A percentile compares a stretch with the other conserved stretches of the same genome.
phyloP scores from a whole-genome alignment of 345 rosid genomes.

The Zanthoxylum bungeanum region DNA sequence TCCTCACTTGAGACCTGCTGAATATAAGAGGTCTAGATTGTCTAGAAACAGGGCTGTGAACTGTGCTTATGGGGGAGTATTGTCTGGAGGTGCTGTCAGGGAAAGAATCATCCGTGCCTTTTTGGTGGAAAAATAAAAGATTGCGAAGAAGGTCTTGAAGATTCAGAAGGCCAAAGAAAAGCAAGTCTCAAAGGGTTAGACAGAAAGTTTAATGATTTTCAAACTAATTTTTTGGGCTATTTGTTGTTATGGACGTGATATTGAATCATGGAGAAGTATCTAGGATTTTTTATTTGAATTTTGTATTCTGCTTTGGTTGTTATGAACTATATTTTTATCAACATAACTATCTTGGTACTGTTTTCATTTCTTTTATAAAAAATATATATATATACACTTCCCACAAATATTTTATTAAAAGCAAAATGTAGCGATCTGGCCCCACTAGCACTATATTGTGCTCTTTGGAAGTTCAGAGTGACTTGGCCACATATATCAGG shows the following conservation, averaged over 20 bases:
- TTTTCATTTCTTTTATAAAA: no score
- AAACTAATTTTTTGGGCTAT: no score
- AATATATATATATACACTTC: no score
- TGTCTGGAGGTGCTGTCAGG: conserved; percentile 80
- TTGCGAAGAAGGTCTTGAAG: conserved; percentile 76
- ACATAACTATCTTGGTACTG: conserved; percentile 22
- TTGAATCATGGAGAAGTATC: conserved; percentile 14
- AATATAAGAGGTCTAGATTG: conserved; percentile 79
- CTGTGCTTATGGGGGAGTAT: conserved; percentile 88
- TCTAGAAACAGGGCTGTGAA: conserved; percentile 79
- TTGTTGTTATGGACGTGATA: neutral
- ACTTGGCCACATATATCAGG: no score
- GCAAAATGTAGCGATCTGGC: no score
- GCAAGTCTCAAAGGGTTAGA: conserved; percentile 46
- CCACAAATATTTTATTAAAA: no score
- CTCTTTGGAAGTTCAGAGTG: no score
- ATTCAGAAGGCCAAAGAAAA: conserved; percentile 73
- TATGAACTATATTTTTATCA: conserved; percentile 22
- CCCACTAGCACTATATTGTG: no score
- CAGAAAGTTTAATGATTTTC: no score
- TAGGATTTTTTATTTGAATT: conserved; percentile 20
- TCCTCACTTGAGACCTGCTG: conserved; percentile 86
- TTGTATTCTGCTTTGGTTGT: conserved; percentile 7
- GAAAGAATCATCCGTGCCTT: conserved; percentile 81
- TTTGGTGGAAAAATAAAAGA: conserved; percentile 82